Conservation (phyloP, 1,284 basidiomycete species). For the Trichosporon coremiiforme region DNA sequence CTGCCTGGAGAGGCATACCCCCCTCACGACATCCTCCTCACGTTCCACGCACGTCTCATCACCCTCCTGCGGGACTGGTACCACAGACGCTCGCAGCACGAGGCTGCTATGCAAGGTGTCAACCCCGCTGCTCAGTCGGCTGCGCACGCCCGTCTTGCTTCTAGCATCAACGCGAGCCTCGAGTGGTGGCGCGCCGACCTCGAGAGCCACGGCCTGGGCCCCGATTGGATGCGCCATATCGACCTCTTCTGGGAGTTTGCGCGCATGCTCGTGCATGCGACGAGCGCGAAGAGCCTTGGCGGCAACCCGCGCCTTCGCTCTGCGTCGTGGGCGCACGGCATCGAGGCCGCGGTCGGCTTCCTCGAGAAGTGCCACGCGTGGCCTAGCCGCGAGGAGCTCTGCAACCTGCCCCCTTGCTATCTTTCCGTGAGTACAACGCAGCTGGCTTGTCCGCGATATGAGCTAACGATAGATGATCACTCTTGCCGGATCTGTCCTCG, state of each 20-base stretch:
- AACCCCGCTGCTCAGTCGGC: background rate
- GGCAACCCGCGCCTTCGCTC: constrained; percentile 25
- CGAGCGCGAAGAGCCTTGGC: constrained; percentile 34
- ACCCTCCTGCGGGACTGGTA: constrained; percentile 44
- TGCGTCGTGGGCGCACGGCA: constrained; percentile 26
- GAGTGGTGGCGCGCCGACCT: constrained; percentile 42
- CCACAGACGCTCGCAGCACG: constrained; percentile 28
- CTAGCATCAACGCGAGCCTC: constrained; percentile 36
- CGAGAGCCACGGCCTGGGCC: constrained; percentile 25
- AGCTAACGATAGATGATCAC: constrained; percentile 34
- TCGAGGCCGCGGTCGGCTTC: constrained; percentile 41
- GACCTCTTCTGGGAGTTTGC: constrained; percentile 45
- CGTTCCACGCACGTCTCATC: constrained; percentile 45
- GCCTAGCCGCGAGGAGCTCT: constrained; percentile 34
- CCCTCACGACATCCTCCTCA: constrained; percentile 44
- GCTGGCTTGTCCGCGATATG: too few relatives aligned
- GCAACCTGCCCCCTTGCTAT: constrained; percentile 42
- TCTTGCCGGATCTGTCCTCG: constrained; percentile 30
- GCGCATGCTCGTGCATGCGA: constrained; percentile 41
- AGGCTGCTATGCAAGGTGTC: constrained; percentile 4
- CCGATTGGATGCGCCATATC: constrained; percentile 31
- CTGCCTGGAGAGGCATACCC: constrained; percentile 27
- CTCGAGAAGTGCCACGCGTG: constrained; percentile 40
- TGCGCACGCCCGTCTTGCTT: constrained; percentile 29
- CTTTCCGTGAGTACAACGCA: constrained; percentile 33